These are phyloP conservation scores for Suillus cothurnatus DNA, from an alignment of 768 basidiomycete genomes.

Conservation along the genomic window DNA sequence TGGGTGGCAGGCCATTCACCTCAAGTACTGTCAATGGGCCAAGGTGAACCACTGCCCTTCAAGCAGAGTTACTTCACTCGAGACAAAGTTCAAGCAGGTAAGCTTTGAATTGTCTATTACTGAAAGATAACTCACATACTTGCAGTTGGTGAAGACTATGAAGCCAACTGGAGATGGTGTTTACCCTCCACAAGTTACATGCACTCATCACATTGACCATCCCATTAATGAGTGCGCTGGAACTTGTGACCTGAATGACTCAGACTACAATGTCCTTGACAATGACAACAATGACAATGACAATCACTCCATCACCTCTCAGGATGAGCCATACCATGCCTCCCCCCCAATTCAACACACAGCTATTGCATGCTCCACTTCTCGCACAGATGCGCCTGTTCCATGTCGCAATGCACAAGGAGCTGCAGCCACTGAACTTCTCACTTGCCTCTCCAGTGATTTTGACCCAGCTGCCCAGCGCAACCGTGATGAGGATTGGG, in stretches of 20 bases:
- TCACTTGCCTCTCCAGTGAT: too few relatives aligned
- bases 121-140: neutral
- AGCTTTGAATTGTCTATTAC: neutral
- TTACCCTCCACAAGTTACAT: slow-evolving; percentile 23
- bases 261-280: slow-evolving; percentile 11
- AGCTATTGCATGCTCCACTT: too few relatives aligned
- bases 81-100: slow-evolving; percentile 30
- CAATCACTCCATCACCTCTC: too few relatives aligned
- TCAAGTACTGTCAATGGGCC: slow-evolving; percentile 8
- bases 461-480: too few relatives aligned
- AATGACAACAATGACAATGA: too few relatives aligned
- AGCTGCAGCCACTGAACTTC: too few relatives aligned
- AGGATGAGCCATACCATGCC: too few relatives aligned
- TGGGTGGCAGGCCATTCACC: slow-evolving; percentile 2
- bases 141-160: slow-evolving; percentile 22
- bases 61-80: slow-evolving; percentile 9
- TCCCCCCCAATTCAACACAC: too few relatives aligned
- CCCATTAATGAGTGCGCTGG: slow-evolving; percentile 25
- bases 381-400: too few relatives aligned
- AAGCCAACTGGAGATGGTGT: slow-evolving; percentile 30
- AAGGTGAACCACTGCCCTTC: neutral
- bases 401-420: too few relatives aligned
- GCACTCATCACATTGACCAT: slow-evolving; percentile 29
- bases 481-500: too few relatives aligned
- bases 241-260: slow-evolving; percentile 23